Conservation (phyloP, 257 asterid species). For the Ocimum tenuiflorum region DNA sequence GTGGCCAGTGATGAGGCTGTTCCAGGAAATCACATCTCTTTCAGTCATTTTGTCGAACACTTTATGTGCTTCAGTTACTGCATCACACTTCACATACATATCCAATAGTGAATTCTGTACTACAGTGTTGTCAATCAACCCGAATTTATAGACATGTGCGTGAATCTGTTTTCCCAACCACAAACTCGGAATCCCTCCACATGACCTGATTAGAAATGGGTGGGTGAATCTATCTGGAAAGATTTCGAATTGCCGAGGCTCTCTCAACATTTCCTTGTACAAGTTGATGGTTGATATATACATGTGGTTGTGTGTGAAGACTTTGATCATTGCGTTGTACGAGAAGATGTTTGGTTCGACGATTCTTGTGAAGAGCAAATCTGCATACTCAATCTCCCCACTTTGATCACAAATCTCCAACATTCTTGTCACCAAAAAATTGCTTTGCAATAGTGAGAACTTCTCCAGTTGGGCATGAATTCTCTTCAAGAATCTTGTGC, state of each 20-base stretch:
- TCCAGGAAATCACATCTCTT: constrained; percentile 73
- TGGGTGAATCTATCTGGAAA: constrained; percentile 57
- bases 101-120: constrained; percentile 48
- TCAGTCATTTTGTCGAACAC: constrained; percentile 65
- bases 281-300: constrained; percentile 26
- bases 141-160: constrained; percentile 44
- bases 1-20: constrained; percentile 55
- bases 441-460: constrained; percentile 53
- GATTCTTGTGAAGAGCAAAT: constrained; percentile 44
- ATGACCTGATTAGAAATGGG: constrained; percentile 66
- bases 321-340: constrained; percentile 56
- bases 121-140: constrained; percentile 28
- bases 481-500: constrained; percentile 33
- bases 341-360: constrained; percentile 44
- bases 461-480: constrained; percentile 67
- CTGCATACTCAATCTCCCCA: constrained; percentile 51
- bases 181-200: constrained; percentile 42
- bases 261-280: constrained; percentile 41
- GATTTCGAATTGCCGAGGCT: constrained; percentile 10
- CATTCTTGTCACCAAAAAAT: constrained; percentile 71
- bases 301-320: constrained; percentile 39
- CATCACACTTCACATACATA: constrained; percentile 63
- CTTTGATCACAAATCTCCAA: constrained; percentile 55
- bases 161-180: constrained; percentile 49
- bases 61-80: constrained; percentile 33